Evolutionary conservation across 2,329 filamentous ascomycete species (phyloP).

Genomic region (Endothia cerciana): DNA sequence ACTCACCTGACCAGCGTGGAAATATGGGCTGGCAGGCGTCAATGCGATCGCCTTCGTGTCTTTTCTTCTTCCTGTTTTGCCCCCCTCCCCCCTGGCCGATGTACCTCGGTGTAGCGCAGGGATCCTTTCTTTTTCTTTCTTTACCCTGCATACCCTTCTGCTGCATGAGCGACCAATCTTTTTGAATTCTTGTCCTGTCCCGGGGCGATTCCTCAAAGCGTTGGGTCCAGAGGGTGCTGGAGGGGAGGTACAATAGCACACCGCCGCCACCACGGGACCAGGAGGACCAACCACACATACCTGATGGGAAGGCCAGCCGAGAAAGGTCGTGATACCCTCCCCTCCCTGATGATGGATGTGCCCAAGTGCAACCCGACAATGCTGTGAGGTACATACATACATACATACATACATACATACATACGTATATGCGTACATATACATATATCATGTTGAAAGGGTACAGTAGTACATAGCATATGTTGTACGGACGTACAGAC

Average conservation of each 20-base stretch:
- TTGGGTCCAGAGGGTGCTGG: not conserved
- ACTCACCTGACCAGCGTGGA: not conserved
- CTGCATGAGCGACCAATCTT: conserved; percentile 19
- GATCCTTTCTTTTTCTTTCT: not conserved
- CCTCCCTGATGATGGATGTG: not conserved
- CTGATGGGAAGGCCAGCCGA: not conserved
- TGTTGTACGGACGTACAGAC: too few relatives aligned
- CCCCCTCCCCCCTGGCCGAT: conserved; percentile 1
- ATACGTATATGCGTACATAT: not conserved
- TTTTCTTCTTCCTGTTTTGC: not conserved
- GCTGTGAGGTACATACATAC: not conserved
- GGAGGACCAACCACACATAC: too few relatives aligned
- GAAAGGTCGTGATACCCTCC: too few relatives aligned
- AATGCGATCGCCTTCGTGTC: conserved; percentile 9
- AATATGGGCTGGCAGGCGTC: conserved; percentile 9
- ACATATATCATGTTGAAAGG: not conserved
- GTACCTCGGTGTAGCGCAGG: conserved; percentile 12
- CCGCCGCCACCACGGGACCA: not conserved
- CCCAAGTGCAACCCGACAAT: not conserved
- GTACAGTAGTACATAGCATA: not conserved
- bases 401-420: too few relatives aligned
- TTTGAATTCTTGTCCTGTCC: too few relatives aligned
- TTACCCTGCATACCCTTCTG: not conserved
- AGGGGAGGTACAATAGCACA: not conserved
- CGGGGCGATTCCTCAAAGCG: too few relatives aligned